Evolutionary conservation across 2,329 filamentous ascomycete species (phyloP).

Genomic region (Aureobasidium sp.): DNA sequence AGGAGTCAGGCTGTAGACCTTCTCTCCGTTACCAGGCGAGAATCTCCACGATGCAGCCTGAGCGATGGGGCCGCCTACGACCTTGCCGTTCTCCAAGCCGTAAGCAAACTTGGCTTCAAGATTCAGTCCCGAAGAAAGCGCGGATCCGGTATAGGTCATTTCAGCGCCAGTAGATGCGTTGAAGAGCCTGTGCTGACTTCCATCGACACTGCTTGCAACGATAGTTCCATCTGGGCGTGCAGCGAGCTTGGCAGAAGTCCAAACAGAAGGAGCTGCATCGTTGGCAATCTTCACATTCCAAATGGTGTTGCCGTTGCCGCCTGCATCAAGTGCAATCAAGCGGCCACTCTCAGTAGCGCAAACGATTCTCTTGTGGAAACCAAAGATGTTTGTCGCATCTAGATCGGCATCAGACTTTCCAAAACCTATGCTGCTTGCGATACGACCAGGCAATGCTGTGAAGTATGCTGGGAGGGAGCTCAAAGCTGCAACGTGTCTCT

Average conservation of each 20-base stretch:
- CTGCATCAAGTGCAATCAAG: constrained; percentile 71
- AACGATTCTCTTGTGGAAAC: constrained; percentile 78
- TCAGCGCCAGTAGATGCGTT: constrained; percentile 24
- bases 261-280: background rate
- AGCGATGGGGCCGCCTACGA: constrained; percentile 18
- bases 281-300: constrained; percentile 61
- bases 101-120: constrained; percentile 16
- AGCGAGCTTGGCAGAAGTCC: constrained; percentile 3
- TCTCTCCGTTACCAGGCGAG: constrained; percentile 54
- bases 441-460: constrained; percentile 56
- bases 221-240: constrained; percentile 13
- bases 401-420: constrained; percentile 22
- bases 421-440: constrained; percentile 45
- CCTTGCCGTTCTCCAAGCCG: constrained; percentile 18
- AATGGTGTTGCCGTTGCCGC: constrained; percentile 60
- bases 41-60: constrained; percentile 57
- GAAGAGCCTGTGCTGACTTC: constrained; percentile 11
- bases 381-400: constrained; percentile 57
- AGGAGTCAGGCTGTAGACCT: constrained; percentile 58
- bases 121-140: background rate
- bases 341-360: constrained; percentile 72
- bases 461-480: constrained; percentile 68
- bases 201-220: background rate
- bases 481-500: constrained; percentile 71
- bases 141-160: constrained; percentile 5